Conservation (phyloP, 2,329 filamentous ascomycete genomes). For the Scedosporium apiospermum region DNA sequence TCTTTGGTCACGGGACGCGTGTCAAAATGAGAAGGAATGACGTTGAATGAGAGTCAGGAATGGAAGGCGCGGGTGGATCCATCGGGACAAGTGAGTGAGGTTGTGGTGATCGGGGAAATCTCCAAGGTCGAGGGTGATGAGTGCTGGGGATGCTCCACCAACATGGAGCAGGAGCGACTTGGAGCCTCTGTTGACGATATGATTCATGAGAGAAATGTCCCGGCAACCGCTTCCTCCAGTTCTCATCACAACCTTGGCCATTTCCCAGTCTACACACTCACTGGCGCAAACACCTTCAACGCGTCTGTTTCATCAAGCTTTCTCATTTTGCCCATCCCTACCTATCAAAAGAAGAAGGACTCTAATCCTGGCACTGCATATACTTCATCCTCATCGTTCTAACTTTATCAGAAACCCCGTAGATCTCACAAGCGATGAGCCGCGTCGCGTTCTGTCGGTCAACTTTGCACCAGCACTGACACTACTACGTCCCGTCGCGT, state of each 20-base stretch:
- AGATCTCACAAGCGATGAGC: too few species aligned
- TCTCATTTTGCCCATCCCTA: neutral
- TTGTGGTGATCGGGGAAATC: neutral
- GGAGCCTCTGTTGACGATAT: neutral
- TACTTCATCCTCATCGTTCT: too few species aligned
- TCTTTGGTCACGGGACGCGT: neutral
- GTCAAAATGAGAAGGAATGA: neutral
- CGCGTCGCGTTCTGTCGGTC: too few species aligned
- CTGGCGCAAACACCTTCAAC: neutral
- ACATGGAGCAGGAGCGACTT: neutral
- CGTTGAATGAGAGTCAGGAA: neutral
- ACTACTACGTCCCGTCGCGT: too few species aligned
- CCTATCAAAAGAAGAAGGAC: neutral
- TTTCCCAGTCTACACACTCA: neutral
- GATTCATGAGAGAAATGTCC: neutral
- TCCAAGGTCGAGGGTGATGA: neutral
- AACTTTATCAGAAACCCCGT: too few species aligned
- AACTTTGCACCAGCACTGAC: too few species aligned
- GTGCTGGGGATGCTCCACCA: neutral
- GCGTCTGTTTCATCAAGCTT: neutral
- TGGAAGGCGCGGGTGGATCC: slow-evolving; percentile 1
- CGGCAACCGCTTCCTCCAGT: neutral
- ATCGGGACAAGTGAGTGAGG: neutral
- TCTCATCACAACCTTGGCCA: neutral
- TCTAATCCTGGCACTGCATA: too few species aligned